Evolutionary conservation across 345 rosid species (phyloP).

Genomic region (Lenwebbia sp.): DNA sequence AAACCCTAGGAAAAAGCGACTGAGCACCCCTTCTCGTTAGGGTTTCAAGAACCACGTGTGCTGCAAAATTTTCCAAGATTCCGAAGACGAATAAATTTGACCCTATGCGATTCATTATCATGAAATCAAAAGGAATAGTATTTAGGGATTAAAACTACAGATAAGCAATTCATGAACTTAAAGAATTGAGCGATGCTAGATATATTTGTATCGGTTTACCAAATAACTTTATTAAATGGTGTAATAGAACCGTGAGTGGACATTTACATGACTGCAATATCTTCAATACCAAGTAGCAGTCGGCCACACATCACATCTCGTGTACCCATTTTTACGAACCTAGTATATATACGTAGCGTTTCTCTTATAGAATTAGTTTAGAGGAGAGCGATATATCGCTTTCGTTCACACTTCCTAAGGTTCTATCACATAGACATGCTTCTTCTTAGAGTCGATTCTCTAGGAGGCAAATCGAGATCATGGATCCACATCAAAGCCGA

Average conservation of each 20-base stretch:
- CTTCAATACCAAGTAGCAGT: background rate
- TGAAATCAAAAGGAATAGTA: background rate
- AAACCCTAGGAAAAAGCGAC: background rate
- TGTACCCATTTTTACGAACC: background rate
- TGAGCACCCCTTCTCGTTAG: background rate
- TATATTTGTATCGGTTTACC: background rate
- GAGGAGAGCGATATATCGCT: background rate
- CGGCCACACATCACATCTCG: background rate
- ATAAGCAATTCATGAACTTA: background rate
- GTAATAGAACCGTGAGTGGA: background rate
- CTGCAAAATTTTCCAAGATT: background rate
- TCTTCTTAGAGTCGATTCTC: background rate
- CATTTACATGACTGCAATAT: background rate
- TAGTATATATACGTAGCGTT: background rate
- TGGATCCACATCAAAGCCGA: background rate
- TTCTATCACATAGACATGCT: too few species aligned
- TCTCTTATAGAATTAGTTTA: background rate
- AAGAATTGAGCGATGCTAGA: background rate
- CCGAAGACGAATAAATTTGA: background rate
- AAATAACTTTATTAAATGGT: background rate
- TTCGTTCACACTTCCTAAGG: background rate
- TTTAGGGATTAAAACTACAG: background rate
- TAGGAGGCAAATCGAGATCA: background rate
- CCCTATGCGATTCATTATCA: background rate
- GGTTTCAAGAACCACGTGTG: background rate